A percentile compares a stretch with the other conserved stretches of the same genome.
Conservation (phyloP, 495 filamentous ascomycete species). For the Neurospora sp. region DNA sequence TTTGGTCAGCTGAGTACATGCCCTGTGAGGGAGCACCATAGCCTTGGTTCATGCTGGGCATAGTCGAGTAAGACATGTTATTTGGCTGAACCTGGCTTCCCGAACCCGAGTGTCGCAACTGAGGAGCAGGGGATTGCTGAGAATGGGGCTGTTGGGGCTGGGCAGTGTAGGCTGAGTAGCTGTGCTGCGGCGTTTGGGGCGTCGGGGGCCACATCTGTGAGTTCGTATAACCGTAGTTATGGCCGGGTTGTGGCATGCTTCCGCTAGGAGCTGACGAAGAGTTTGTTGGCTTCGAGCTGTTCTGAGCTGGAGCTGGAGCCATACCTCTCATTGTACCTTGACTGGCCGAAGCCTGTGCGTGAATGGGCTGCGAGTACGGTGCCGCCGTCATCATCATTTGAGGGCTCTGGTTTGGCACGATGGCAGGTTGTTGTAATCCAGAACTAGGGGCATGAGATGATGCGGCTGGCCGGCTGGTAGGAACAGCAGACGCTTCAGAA, state of each 20-base stretch:
- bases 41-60: conserved; percentile 49
- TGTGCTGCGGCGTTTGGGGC: conserved; percentile 36
- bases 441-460: conserved; percentile 37
- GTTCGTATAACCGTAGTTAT: conserved; percentile 42
- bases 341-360: conserved; percentile 38
- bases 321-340: conserved; percentile 44
- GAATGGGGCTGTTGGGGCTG: conserved; percentile 49
- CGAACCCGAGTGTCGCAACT: conserved; percentile 50
- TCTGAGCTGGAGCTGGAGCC: conserved; percentile 39
- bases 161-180: conserved; percentile 35
- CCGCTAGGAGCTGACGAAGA: conserved; percentile 21
- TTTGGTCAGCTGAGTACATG: conserved; percentile 49
- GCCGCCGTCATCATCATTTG: conserved; percentile 49
- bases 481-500: conserved; percentile 28
- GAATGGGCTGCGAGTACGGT: conserved; percentile 41
- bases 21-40: conserved; percentile 40
- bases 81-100: conserved; percentile 49
- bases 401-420: conserved; percentile 40
- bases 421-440: conserved; percentile 29
- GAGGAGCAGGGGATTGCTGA: conserved; percentile 47
- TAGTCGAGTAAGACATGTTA: conserved; percentile 46
- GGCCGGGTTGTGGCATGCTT: conserved; percentile 27
- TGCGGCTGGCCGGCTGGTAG: conserved; percentile 39
- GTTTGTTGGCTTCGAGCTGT: conserved; percentile 32
- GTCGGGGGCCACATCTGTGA: conserved; percentile 41